Conservation (phyloP, 768 basidiomycete species). For the Boletus bicolor region DNA sequence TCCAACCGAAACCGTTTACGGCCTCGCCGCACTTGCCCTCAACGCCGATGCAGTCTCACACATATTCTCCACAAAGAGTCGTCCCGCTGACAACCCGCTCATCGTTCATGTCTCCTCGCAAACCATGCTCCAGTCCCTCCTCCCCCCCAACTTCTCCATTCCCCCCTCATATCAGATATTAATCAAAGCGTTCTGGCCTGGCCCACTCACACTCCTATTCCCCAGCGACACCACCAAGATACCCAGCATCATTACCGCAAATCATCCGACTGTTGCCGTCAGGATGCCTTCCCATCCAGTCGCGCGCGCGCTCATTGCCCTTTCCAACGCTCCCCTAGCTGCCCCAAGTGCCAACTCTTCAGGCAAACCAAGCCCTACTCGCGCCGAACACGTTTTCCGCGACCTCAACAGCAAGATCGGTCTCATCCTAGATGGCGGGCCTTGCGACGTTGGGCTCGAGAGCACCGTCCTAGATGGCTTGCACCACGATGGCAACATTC, state of each 20-base stretch:
- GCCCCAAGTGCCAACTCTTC: constrained; percentile 96
- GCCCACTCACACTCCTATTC: constrained; percentile 88
- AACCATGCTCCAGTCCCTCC: constrained; percentile 72
- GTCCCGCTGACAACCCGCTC: constrained; percentile 93
- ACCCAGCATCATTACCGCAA: constrained; percentile 76
- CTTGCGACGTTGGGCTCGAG: constrained; percentile 88
- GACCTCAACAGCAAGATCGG: constrained; percentile 75
- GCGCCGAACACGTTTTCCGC: constrained; percentile 75
- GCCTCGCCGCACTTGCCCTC: constrained; percentile 86
- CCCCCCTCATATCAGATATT: constrained; percentile 67
- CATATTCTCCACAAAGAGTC: constrained; percentile 87
- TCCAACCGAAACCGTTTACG: constrained; percentile 98
- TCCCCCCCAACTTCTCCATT: constrained; percentile 62
- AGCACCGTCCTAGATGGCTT: constrained; percentile 94
- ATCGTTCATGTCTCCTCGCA: constrained; percentile 93
- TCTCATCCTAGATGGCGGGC: constrained; percentile 88
- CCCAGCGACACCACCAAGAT: constrained; percentile 61
- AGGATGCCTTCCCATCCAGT: constrained; percentile 95
- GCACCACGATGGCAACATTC: constrained; percentile 66
- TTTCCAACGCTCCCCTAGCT: constrained; percentile 73
- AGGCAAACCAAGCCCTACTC: constrained; percentile 91
- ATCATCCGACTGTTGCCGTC: constrained; percentile 79
- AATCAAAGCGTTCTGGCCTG: constrained; percentile 91
- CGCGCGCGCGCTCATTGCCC: constrained; percentile 82
- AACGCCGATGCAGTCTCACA: constrained; percentile 56